Evolutionary conservation across 257 asterid genomes (phyloP), one percentile per base, ranked within the genome.

Genomic region (Primulina eburnea): DNA sequence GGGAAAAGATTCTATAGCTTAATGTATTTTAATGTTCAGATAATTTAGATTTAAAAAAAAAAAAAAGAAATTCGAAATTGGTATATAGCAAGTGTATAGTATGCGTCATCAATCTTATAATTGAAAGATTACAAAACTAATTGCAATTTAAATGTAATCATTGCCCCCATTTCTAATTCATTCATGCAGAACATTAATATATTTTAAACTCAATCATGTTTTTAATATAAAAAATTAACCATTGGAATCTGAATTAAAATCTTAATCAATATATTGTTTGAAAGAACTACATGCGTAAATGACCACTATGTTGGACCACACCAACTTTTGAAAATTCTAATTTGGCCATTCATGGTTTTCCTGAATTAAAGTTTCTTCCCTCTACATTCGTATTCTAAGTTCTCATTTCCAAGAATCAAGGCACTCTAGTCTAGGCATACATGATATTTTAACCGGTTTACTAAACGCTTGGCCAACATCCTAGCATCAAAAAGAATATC

Each of bases 91-190:
- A 55, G 79, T 71, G 52, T 68, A 74, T 43, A 2, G 16, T 69
- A 75, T 62, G 56, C 40, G 72, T 40, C 67, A 79, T 71, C 69
- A 40, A 40, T 4, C 37, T 61, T 69, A 73, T 76, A 80, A 70
- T 66, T 76, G 63, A 70, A 84, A 76, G 72, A 83, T 75, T 80
- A 64, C 56, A 60, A 24, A 62, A 76, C 65, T 73, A 82, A 77
- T 80, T 79, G 72, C 61, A 78, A 72, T 75, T 76, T 74, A 71
- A 83, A 62, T 73, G 88, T 69, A 66, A 80, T 77, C 72, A 77
- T 80, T 74, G 71, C 57, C 34, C 77, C 82, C 82, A 80, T 77
- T 73, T 71, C 77, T 73, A 62, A 62, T 76, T 67, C 81, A 80
- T 80, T 77, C 84, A 77, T 73, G 80, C 77, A 77, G 12, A 66